Conservation (phyloP, 768 basidiomycete species). For the Lactarius vividus region DNA sequence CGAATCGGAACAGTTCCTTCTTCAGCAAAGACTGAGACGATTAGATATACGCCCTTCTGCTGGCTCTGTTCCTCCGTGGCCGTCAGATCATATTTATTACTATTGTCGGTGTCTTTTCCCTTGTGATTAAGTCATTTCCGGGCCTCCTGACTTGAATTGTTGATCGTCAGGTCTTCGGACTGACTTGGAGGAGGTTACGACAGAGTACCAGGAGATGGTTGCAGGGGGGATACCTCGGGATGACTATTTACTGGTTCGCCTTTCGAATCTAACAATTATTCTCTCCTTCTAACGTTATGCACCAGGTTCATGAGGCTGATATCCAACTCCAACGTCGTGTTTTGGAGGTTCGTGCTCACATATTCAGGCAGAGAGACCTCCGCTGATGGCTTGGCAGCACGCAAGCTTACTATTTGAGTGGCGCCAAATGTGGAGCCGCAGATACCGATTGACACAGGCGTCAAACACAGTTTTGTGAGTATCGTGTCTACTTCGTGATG, state of each 20-base stretch:
- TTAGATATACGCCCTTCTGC: not conserved
- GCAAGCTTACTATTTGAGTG: constrained; percentile 4
- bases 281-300: not conserved
- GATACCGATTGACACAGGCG: constrained; percentile 1
- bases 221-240: not conserved
- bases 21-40: constrained; percentile 1
- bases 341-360: constrained; percentile 2
- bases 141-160: not conserved
- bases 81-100: not conserved
- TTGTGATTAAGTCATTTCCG: not conserved
- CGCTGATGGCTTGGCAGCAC: constrained; percentile 5
- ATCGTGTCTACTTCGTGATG: not conserved
- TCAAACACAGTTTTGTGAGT: constrained; percentile 16
- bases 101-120: constrained; percentile 7
- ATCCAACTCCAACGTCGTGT: not conserved
- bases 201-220: constrained; percentile 5
- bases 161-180: constrained; percentile 11
- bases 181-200: not conserved
- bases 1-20: not conserved
- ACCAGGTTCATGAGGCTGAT: not conserved
- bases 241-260: constrained; percentile 8
- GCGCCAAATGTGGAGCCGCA: constrained; percentile 3
- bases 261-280: not conserved
- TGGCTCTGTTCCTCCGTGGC: not conserved
- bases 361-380: not conserved